Percentiles rank a stretch among this genome's conserved stretches.
phyloP scores from a whole-genome alignment of 768 basidiomycete species.

The Rhizopogon rudus region DNA sequence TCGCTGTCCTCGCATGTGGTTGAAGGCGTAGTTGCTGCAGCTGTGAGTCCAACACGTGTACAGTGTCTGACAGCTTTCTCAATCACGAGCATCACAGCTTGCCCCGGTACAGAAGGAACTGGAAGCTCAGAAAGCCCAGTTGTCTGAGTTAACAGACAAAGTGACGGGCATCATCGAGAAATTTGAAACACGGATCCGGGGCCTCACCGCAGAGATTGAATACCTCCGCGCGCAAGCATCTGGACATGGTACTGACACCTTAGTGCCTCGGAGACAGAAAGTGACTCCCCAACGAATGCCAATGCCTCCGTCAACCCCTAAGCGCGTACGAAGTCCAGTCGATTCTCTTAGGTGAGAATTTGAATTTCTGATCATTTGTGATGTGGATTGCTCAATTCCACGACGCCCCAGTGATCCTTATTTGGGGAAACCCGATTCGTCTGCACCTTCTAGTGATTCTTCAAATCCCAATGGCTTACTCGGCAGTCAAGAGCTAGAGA shows the following conservation, averaged over 20 bases:
- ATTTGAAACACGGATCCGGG: constrained; percentile 33
- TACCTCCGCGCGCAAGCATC: constrained; percentile 19
- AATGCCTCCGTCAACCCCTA: constrained; percentile 28
- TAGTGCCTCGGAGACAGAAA: constrained; percentile 6
- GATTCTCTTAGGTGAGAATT: constrained; percentile 21
- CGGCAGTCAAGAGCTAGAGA: not conserved
- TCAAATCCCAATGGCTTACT: constrained; percentile 14
- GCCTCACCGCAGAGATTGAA: constrained; percentile 31
- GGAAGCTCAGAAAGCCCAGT: constrained; percentile 40
- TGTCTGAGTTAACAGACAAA: constrained; percentile 30
- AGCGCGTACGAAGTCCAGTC: constrained; percentile 27
- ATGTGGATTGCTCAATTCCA: constrained; percentile 9
- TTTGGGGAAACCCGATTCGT: constrained; percentile 13
- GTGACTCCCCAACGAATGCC: constrained; percentile 18
- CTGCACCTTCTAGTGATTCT: constrained; percentile 16
- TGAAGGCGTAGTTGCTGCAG: constrained; percentile 20
- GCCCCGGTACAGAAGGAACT: constrained; percentile 50
- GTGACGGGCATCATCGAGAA: constrained; percentile 23
- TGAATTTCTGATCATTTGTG: not conserved
- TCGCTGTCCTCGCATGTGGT: not conserved
- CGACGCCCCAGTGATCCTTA: constrained; percentile 12
- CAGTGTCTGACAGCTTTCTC: not conserved
- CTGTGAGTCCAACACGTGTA: constrained; percentile 17
- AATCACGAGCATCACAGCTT: constrained; percentile 28
- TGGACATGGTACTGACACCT: constrained; percentile 4